A percentile compares a stretch with the other conserved stretches of the same genome.
phyloP scores from a whole-genome alignment of 345 rosid species.

The Eucalyptus marginata region DNA sequence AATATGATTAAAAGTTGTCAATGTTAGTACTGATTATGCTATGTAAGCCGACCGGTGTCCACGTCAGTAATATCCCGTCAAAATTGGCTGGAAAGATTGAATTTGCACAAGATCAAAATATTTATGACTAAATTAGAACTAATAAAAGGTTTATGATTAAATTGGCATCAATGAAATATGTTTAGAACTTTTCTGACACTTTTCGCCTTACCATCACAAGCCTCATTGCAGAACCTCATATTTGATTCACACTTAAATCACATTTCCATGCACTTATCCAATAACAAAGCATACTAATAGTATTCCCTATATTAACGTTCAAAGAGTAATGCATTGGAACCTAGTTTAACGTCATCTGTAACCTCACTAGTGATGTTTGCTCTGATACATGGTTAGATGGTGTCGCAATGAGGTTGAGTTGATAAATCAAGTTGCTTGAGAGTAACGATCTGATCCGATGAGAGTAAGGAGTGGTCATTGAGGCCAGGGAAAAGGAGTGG shows the following conservation, averaged over 20 bases:
- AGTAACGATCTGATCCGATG: rapidly evolving
- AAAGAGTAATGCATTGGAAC: background rate
- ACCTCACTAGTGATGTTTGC: background rate
- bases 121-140: too few species aligned
- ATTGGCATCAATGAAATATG: too few species aligned
- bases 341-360: rapidly evolving
- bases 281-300: background rate
- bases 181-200: too few species aligned
- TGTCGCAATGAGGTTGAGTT: too few species aligned
- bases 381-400: rapidly evolving
- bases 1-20: rapidly evolving
- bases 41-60: rapidly evolving
- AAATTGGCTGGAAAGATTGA: rapidly evolving
- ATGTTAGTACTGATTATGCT: rapidly evolving
- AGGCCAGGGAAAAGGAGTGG: too few species aligned
- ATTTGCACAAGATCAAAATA: too few species aligned
- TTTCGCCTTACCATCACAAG: background rate
- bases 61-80: rapidly evolving
- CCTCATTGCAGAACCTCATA: rapidly evolving
- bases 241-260: background rate
- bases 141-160: too few species aligned
- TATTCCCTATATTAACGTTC: background rate
- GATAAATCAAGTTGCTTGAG: too few species aligned
- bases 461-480: too few species aligned
- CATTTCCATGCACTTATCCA: background rate